Evolutionary conservation across 805 yeast genomes (phyloP), one percentile per base, ranked within the genome.

Genomic region (Candida schatavii): DNA sequence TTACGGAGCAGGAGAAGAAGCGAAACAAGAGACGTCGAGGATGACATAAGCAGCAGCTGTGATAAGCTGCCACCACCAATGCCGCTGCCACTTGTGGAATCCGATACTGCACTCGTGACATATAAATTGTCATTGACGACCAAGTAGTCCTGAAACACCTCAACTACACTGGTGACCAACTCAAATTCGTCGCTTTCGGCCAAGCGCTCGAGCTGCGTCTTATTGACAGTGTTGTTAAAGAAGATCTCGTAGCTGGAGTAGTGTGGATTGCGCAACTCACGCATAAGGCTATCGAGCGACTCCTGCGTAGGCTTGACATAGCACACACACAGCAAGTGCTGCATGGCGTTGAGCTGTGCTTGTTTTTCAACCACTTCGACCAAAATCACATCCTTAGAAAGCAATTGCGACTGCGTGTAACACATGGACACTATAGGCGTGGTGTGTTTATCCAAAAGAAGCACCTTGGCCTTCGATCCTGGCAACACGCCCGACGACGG

Each of bases 151-250:
- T 83, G 86, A 57, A 88, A 93, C 30, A 90, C 57, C 56, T 93
- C 99, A 40, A 84, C 80, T 3, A 93, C 88, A 44, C 77, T 77
- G 4, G 74, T 66, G 7, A 93, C 85, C 7, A 81, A 79, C 57
- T 91, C 98, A 53, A 81, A 72, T 55, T 87, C 93, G 61, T 93
- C 99, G 2, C 87, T 77, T 60, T 88, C 96, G 0, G 99, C 98
- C 36, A 93, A 58, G 39, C 86, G 73, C 58, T 93, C 99, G 50
- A 93, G 61, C 48, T 87, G 85, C 20, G 81, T 70, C 63, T 91
- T 93, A 39, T 80, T 72, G 23, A 90, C 74, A 13, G 80, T 69
- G 58, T 89, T 89, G 57, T 80, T 85, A 70, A 91, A 88, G 54
- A 74, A 88, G 15, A 93, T 59, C 54, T 83, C 83, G 62, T 93